A percentile compares a stretch with the other conserved stretches of the same genome.
Evolutionary conservation across 257 asterid species (phyloP).

Genomic region (Nicotiana sylvestris): DNA sequence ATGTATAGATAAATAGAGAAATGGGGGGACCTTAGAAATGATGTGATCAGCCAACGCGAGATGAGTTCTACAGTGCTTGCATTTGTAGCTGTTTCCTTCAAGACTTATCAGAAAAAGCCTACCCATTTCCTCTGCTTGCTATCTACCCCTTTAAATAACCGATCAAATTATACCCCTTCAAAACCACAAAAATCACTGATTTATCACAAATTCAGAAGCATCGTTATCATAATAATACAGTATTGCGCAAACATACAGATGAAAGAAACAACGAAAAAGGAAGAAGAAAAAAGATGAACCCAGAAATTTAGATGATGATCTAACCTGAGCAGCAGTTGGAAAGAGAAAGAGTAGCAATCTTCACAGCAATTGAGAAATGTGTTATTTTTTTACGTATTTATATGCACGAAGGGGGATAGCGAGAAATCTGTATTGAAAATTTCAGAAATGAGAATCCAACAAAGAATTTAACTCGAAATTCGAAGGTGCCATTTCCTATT

Average conservation of each 20-base stretch:
- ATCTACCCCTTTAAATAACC: background rate
- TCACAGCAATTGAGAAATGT: background rate
- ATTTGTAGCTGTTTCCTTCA: constrained; percentile 10
- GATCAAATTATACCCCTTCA: background rate
- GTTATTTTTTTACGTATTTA: background rate
- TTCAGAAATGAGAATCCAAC: too few species aligned
- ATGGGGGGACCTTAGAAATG: constrained; percentile 13
- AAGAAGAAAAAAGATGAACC: background rate
- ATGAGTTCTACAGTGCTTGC: constrained; percentile 19
- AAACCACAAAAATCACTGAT: background rate
- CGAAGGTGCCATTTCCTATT: too few species aligned
- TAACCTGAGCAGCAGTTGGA: background rate
- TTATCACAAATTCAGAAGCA: background rate
- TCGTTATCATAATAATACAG: background rate
- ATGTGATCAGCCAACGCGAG: constrained; percentile 11
- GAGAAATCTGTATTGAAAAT: too few species aligned
- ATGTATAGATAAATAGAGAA: background rate
- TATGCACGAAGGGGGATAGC: background rate
- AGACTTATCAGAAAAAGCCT: constrained; percentile 13
- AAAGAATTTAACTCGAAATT: too few species aligned
- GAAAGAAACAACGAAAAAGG: background rate
- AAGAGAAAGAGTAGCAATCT: background rate
- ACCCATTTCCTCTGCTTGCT: constrained; percentile 11
- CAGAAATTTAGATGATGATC: background rate
- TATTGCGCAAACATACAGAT: background rate